Evolutionary conservation across 805 yeast genomes (phyloP).

Genomic region (Hanseniaspora jakobsenii): DNA sequence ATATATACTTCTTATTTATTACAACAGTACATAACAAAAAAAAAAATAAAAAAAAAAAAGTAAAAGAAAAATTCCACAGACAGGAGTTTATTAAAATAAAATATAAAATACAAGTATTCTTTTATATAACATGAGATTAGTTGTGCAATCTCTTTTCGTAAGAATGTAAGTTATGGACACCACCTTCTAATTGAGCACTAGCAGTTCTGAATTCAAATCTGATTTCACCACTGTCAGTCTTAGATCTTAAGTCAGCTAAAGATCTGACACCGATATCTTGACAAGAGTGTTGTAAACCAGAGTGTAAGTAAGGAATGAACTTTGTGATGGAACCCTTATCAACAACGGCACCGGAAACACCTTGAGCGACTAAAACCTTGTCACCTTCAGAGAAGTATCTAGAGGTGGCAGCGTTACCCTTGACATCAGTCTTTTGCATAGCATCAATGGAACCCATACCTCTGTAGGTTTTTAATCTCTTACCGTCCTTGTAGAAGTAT

Average conservation of each 20-base stretch:
- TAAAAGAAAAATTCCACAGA: neutral
- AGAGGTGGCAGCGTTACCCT: conserved; percentile 94
- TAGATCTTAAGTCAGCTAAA: conserved; percentile 46
- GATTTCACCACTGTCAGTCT: conserved; percentile 54
- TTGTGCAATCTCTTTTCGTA: conserved; percentile 95
- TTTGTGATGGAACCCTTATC: conserved; percentile 93
- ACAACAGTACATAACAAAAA: neutral
- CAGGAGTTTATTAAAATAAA: neutral
- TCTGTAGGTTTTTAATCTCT: conserved; percentile 92
- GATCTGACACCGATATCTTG: conserved; percentile 90
- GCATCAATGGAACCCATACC: conserved; percentile 99
- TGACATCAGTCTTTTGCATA: conserved; percentile 77
- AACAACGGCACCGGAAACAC: conserved; percentile 92
- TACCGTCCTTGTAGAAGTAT: conserved; percentile 94
- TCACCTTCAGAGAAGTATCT: conserved; percentile 96
- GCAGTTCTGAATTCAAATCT: conserved; percentile 98
- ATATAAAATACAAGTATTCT: conserved; percentile 2
- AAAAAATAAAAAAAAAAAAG: neutral
- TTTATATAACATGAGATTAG: conserved; percentile 27
- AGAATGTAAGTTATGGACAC: conserved; percentile 90
- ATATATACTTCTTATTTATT: too few species aligned
- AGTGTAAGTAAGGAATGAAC: conserved; percentile 85
- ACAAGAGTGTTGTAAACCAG: conserved; percentile 95
- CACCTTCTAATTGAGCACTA: conserved; percentile 97
- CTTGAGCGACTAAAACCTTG: conserved; percentile 94